Evolutionary conservation across 768 basidiomycete species (phyloP).

Genomic region (Rhizopogon sp.): DNA sequence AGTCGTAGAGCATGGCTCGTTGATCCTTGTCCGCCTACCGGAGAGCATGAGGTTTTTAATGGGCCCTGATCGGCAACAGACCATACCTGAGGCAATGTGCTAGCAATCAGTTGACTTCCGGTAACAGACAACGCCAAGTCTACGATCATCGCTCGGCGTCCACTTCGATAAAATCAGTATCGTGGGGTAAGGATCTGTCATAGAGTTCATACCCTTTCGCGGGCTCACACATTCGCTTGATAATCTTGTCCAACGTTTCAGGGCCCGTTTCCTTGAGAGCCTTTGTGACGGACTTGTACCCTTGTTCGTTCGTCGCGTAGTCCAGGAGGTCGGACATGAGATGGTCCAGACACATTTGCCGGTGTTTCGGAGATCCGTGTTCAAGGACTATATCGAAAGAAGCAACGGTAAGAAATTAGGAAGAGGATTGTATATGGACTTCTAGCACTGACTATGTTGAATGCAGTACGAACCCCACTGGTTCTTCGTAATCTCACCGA

Average conservation of each 20-base stretch:
- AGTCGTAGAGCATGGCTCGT: slow-evolving; percentile 75
- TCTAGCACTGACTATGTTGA: slow-evolving; percentile 62
- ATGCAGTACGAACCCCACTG: slow-evolving; percentile 90
- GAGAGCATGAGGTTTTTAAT: slow-evolving; percentile 6
- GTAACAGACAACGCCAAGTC: slow-evolving; percentile 80
- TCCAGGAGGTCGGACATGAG: slow-evolving; percentile 72
- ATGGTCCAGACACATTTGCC: slow-evolving; percentile 72
- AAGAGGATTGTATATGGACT: background rate
- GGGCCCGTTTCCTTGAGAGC: slow-evolving; percentile 82
- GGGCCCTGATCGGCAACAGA: background rate
- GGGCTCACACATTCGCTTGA: slow-evolving; percentile 81
- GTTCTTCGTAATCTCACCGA: slow-evolving; percentile 75
- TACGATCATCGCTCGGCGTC: slow-evolving; percentile 80
- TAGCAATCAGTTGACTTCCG: slow-evolving; percentile 83
- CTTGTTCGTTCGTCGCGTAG: slow-evolving; percentile 79
- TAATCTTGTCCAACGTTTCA: slow-evolving; percentile 67
- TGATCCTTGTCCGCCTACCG: slow-evolving; percentile 81
- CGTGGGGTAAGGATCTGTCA: background rate
- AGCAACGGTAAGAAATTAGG: slow-evolving; percentile 1
- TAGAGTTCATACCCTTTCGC: slow-evolving; percentile 57
- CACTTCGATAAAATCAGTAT: slow-evolving; percentile 31
- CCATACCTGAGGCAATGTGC: slow-evolving; percentile 69
- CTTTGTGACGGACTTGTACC: slow-evolving; percentile 83
- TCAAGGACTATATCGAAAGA: slow-evolving; percentile 56
- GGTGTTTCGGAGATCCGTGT: slow-evolving; percentile 75